Base-by-base conservation (phyloP, 2,329 filamentous ascomycete genomes). In the Hirsutella thompsonii region DNA sequence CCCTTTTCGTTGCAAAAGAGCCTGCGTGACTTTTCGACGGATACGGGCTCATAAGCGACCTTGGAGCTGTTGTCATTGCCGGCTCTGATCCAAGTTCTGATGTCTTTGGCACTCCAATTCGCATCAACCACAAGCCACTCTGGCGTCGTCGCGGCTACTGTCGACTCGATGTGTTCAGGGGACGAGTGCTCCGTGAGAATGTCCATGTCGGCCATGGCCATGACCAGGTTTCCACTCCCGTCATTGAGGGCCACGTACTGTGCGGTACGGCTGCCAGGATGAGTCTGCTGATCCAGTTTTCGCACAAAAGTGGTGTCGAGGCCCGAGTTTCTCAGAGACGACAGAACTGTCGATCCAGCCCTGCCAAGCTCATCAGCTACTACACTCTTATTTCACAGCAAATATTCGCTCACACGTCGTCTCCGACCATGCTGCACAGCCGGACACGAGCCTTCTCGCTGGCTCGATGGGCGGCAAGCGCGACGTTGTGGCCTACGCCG, bases 181-280 rank as follows among this genome's bases (percentile, higher is more conserved):
- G 74, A 71, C 1, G 68, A 66, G 45, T 72, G 63, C 14, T 62
- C 55, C n/a, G 78, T 72, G 37, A 94, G 75, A 51, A 94, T 90
- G 42, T 70, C 75, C 88, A 96, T 95, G 56, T 96, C 92, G 4
- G 90, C 89, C 86, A 95, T 94, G 36, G 88, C 90, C 47, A 95
- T 62, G n/a, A 89, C 72, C 2, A 98, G 74, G 47, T 89, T 83
- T 58, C 88, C 93, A 44, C 81, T 76, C 1, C 69, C 68, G 54
- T 93, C 84, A 56, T 96, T 98, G 48, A 96, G 69, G 14, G 90
- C 83, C 3, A 96, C 76, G 57, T 96, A 96, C 58, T 95, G 88
- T 1, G 89, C 87, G 2, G 90, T 96, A 42, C 83, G 74, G 26
- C 69, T 70, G 2, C 71, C 69, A 3, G 67, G 67, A 19, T 59